Base-by-base conservation (phyloP, 331 rosid species). In the Quercus lobata region DNA sequence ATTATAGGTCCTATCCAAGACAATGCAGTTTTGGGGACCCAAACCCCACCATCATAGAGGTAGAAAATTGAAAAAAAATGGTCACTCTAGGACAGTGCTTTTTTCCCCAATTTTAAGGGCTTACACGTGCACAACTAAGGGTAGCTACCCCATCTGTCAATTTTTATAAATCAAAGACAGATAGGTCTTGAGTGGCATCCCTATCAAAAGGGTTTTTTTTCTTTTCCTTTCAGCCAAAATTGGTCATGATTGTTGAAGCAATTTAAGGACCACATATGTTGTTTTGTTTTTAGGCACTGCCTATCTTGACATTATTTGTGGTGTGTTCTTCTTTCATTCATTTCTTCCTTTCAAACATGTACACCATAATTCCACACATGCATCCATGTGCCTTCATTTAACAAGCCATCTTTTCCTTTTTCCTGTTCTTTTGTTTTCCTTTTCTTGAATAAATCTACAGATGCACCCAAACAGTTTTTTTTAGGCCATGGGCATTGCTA, bases 321-420 rank as follows among this genome's bases (percentile, higher is more conserved):
- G 70, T 30, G 75, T 30, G 46, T 41, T 41, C 46, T 41, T 41
- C 46, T 56, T 49, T 35, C 55, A 76, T 79, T 60, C 29, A 69
- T 77, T 83, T 74, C 61, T 57, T 37, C 60, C 61, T 72, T 76
- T 77, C 76, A 49, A 71, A 8, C 46, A 37, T 54, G 29, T 52
- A 63, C 76, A 57, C 77, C 57, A 69, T 52, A 68, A 75, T 4
- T 66, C 87, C 46, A 41, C 46, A 83, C 85, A 78, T 83, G 90
- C 85, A 75, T 19, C 85, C 90, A 86, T 86, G 90, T 86, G 90
- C 83, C 18, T 54, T 81, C 75, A 70, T 89, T 82, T 82, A 81
- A 56, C 87, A 84, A 77, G 75, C 86, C 74, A 57, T 79, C 87
- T 74, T 44, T 78, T 25, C 29, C 71, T 68, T 60, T 78, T 54